Base-by-base conservation (phyloP, 306 rosid species). In the Quercus agrifolia region DNA sequence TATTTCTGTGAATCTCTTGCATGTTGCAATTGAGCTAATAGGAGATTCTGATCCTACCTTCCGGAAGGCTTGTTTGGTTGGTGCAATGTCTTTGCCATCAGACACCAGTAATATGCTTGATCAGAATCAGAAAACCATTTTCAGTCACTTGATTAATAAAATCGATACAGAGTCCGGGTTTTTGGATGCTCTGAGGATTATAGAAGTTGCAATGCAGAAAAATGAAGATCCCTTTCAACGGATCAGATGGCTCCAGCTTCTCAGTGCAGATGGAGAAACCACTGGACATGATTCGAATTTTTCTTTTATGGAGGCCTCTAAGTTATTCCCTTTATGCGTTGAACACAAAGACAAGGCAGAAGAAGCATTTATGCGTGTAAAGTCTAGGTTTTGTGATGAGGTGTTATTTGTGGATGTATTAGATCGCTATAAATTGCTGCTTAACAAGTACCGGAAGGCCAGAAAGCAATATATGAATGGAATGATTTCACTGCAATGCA, bases 1-100 rank as follows among this genome's bases (percentile, higher is more conserved):
- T 54, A 75, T 83, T 56, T 81, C 89, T 74, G 70, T 87, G 56
- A 81, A 78, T 56, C 82, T 92, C 77, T 84, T 92, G 83, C 97
- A 92, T 80, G 79, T 80, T 81, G 90, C 97, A 73, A 90, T 94
- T 74, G 85, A 82, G 87, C 75, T 79, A 73, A 80, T 89, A 21
- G 77, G 91, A 64, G 76, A 80, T 76, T 85, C 83, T 70, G 89
- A 94, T 85, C 81, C 89, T 70, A 81, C 38, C 78, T 86, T 90
- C 73, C 85, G 92, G 85, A 94, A 88, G 83, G 98, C 97, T 35
- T 92, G 97, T 83, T 85, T 94, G 90, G 87, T 66, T 83, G 92
- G 89, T 72, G 89, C 87, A 76, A 31, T 51, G 33, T 82, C 82
- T 59, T 76, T 77, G 78, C 82, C 82, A 0, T 67, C 92, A 23